These are phyloP conservation scores for Butyriboletus loyo DNA, from an alignment of 768 basidiomycete species.

Conservation along the genomic window DNA sequence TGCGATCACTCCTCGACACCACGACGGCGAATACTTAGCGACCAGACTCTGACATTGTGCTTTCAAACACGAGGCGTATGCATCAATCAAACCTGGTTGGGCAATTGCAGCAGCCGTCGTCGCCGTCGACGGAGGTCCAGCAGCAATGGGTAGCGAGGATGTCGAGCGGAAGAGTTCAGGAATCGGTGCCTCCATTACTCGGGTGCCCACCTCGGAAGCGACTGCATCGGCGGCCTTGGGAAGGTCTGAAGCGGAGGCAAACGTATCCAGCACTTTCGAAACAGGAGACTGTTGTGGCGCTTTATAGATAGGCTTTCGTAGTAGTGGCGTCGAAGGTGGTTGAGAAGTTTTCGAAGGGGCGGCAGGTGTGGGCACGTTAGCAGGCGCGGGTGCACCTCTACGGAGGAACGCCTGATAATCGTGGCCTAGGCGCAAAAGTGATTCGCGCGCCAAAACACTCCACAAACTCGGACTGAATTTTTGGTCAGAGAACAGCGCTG, in stretches of 20 bases:
- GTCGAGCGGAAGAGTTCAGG: conserved; percentile 51
- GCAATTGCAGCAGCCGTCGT: neutral
- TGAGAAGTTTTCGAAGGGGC: conserved; percentile 27
- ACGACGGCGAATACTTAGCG: conserved; percentile 31
- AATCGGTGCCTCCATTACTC: conserved; percentile 32
- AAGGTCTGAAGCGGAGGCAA: conserved; percentile 60
- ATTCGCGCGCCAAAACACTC: conserved; percentile 55
- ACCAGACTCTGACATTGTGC: conserved; percentile 2
- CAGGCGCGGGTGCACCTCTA: conserved; percentile 42
- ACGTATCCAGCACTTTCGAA: conserved; percentile 48
- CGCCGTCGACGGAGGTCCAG: conserved; percentile 8
- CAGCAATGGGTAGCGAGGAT: conserved; percentile 16
- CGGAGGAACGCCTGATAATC: conserved; percentile 69
- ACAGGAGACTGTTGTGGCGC: conserved; percentile 46
- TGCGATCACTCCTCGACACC: conserved; percentile 23
- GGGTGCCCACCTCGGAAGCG: conserved; percentile 31
- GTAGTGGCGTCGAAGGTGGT: conserved; percentile 36
- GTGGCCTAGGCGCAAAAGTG: conserved; percentile 56
- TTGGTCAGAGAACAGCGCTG: conserved; percentile 64
- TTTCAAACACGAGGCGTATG: conserved; percentile 1
- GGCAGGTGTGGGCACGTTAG: conserved; percentile 19
- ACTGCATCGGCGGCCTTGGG: conserved; percentile 49
- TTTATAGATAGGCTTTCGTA: conserved; percentile 41
- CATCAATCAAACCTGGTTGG: neutral
- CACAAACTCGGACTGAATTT: conserved; percentile 64